Conservation (phyloP, 352 stramenopile species). For the Globisporangium emineosum region DNA sequence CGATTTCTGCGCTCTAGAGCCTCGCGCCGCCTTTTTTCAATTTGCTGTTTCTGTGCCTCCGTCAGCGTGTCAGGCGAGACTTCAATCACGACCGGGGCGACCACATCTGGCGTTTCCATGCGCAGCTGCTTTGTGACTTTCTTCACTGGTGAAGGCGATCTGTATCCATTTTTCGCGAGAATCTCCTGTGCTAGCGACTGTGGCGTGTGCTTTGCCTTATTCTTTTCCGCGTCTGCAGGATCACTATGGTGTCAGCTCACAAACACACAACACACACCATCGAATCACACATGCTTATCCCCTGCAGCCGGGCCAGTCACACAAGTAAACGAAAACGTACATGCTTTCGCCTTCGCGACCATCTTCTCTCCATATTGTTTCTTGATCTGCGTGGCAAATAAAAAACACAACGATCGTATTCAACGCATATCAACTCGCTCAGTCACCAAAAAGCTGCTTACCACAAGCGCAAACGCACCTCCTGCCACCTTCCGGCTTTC, state of each 20-base stretch:
- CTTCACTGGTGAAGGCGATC: conserved; percentile 3
- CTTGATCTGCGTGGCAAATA: conserved; percentile 41
- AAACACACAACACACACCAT: not conserved
- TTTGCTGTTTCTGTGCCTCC: conserved; percentile 42
- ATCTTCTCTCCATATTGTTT: conserved; percentile 69
- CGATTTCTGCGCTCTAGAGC: conserved; percentile 56
- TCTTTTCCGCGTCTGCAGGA: conserved; percentile 49
- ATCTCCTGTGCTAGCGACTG: conserved; percentile 63
- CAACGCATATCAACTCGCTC: not conserved
- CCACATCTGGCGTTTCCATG: not conserved
- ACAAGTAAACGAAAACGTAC: conserved; percentile 22
- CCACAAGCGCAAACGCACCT: conserved; percentile 29
- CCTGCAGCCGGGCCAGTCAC: too few relatives aligned
- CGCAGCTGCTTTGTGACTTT: not conserved
- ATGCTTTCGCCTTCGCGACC: conserved; percentile 57
- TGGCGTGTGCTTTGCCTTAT: conserved; percentile 45
- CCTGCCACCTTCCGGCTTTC: conserved; percentile 38
- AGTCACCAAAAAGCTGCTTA: not conserved
- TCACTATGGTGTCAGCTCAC: not conserved
- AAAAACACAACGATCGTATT: not conserved
- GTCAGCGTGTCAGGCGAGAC: conserved; percentile 44
- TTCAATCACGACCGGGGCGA: conserved; percentile 17
- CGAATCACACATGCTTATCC: too few relatives aligned
- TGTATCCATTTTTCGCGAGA: conserved; percentile 61
- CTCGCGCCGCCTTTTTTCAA: conserved; percentile 51